Evolutionary conservation across 768 basidiomycete genomes (phyloP).

Genomic region (Mrakia gelida): DNA sequence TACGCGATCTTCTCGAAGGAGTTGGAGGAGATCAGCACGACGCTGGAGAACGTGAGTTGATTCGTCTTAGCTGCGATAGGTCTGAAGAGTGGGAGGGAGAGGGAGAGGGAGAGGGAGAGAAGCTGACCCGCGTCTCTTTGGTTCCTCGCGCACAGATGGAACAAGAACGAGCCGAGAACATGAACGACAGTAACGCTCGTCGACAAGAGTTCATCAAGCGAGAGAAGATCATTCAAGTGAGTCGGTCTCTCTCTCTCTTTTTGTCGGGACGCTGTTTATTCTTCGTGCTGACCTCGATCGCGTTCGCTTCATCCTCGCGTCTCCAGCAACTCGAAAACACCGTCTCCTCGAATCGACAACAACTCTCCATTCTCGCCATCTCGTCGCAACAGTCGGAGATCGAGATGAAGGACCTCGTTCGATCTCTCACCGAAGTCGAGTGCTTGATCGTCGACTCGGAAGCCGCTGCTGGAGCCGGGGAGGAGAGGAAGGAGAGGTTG

Average conservation of each 20-base stretch:
- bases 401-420: constrained; percentile 81
- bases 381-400: constrained; percentile 70
- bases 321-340: constrained; percentile 67
- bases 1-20: constrained; percentile 91
- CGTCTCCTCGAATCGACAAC: constrained; percentile 65
- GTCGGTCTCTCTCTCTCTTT: constrained; percentile 35
- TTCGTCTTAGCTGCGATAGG: neutral
- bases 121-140: neutral
- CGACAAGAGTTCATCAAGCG: constrained; percentile 75
- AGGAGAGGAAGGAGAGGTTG: constrained; percentile 60
- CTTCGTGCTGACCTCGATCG: neutral
- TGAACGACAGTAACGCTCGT: constrained; percentile 76
- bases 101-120: neutral
- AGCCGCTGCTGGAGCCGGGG: constrained; percentile 59
- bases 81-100: neutral
- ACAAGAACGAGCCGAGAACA: constrained; percentile 67
- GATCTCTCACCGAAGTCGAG: constrained; percentile 77
- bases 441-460: constrained; percentile 75
- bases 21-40: constrained; percentile 77
- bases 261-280: neutral
- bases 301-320: neutral
- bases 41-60: constrained; percentile 68
- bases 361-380: constrained; percentile 63
- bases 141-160: constrained; percentile 44
- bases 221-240: constrained; percentile 78